Evolutionary conservation across 2,329 filamentous ascomycete species (phyloP).

Genomic region (Colletotrichum sp.): DNA sequence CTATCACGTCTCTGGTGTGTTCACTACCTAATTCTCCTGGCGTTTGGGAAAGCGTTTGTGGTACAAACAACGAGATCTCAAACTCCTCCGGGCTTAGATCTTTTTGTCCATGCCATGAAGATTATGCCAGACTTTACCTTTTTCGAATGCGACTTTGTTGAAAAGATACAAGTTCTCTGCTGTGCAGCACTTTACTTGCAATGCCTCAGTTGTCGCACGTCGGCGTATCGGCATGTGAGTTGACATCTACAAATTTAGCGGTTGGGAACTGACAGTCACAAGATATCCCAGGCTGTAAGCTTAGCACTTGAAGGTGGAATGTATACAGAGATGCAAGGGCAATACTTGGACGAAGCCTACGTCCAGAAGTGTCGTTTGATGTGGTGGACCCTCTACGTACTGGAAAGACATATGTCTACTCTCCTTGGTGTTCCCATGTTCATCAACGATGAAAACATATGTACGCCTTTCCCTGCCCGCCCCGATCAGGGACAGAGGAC

Average conservation of each 20-base stretch:
- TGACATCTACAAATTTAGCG: neutral
- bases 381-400: neutral
- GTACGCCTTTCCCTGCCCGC: neutral
- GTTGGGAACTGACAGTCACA: neutral
- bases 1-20: neutral
- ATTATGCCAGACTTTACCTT: neutral
- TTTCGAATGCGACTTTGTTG: neutral
- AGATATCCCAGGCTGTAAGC: neutral
- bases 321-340: neutral
- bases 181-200: neutral
- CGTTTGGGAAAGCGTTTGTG: neutral
- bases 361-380: neutral
- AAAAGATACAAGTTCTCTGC: neutral
- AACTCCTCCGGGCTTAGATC: neutral
- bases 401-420: neutral
- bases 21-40: neutral
- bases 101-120: neutral
- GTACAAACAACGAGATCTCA: neutral
- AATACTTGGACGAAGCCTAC: neutral
- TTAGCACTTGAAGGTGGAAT: neutral
- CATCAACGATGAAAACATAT: neutral
- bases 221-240: neutral
- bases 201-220: neutral
- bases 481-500: neutral
- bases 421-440: neutral